Base-by-base conservation (phyloP, 495 filamentous ascomycete genomes). In the Glutinoglossum americanum region DNA sequence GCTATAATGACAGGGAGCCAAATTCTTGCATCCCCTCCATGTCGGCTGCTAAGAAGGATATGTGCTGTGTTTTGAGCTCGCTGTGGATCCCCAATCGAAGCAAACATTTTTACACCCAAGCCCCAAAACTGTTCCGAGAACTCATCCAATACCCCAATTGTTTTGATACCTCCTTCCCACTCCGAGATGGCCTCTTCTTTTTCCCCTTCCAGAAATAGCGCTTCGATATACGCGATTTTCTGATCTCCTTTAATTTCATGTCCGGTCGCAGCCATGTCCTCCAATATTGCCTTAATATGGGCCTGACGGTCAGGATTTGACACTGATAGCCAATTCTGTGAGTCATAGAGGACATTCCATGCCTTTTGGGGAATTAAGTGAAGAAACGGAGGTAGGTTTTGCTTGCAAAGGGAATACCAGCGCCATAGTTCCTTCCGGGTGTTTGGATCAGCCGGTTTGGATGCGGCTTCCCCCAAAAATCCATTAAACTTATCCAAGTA, bases 91-190 rank as follows among this genome's bases (percentile, higher is more conserved):
- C 74, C 78, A 23, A 69, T 69, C 6, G 76, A 70, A 35, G 76
- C 73, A 62, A 78, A 81, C 68, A 90, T 79, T 39, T 76, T 76
- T 21, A 85, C 74, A 9, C 85, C 85, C 23, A 87, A 74, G 63
- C 77, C 75, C 74, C 76, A 84, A 62, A 83, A 87, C 27, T 72
- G 67, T 62, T 74, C 71, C 27, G 69, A 59, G 35, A 73, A 67
- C 45, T 78, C 73, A 44, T 75, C 72, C 28, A 72, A 71, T 21
- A 75, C 66, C 10, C 75, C 76, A 28, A 83, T 69, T 0, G 72
- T 72, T 5, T 66, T 63, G 45, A 74, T 74, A 33, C 76, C 73
- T 57, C 75, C 73, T 66, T 83, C 74, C 82, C 83, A 87, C 17
- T 79, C 69, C 39, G 78, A 73, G 37, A 86, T 69, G 7, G 85